Evolutionary conservation across 2,329 filamentous ascomycete genomes (phyloP).

Genomic region (Fusarium sp.): DNA sequence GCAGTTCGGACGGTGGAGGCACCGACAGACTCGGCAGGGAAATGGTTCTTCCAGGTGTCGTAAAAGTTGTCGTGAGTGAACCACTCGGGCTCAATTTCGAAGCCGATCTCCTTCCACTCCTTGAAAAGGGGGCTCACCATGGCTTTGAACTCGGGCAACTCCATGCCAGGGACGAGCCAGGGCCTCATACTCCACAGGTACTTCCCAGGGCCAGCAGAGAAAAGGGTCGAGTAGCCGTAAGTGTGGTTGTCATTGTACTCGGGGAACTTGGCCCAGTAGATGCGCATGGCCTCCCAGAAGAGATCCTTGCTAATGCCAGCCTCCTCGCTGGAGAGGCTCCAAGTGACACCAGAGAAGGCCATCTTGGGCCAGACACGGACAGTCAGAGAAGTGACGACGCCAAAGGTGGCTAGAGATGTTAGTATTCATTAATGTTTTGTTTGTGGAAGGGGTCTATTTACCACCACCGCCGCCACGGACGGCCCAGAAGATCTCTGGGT

Average conservation of each 20-base stretch:
- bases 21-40: constrained; percentile 48
- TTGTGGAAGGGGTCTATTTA: neutral
- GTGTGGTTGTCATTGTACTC: constrained; percentile 45
- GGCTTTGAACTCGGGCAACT: constrained; percentile 47
- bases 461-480: constrained; percentile 57
- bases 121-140: constrained; percentile 49
- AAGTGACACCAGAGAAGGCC: constrained; percentile 48
- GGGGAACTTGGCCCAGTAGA: constrained; percentile 49
- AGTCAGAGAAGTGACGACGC: constrained; percentile 54
- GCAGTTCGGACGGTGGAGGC: constrained; percentile 45
- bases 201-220: constrained; percentile 27
- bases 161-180: constrained; percentile 52
- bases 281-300: constrained; percentile 49
- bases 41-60: constrained; percentile 54
- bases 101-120: constrained; percentile 45
- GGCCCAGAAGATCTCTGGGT: constrained; percentile 64
- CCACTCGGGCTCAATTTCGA: constrained; percentile 46
- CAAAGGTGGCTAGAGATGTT: constrained; percentile 55
- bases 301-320: constrained; percentile 45
- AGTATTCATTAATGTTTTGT: neutral
- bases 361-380: constrained; percentile 50
- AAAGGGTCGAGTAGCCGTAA: constrained; percentile 46
- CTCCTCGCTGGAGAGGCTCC: constrained; percentile 51
- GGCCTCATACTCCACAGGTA: constrained; percentile 48
- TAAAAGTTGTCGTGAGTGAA: constrained; percentile 52